Evolutionary conservation across 2,329 filamentous ascomycete genomes (phyloP).

Genomic region (Cytospora paraplurivora): DNA sequence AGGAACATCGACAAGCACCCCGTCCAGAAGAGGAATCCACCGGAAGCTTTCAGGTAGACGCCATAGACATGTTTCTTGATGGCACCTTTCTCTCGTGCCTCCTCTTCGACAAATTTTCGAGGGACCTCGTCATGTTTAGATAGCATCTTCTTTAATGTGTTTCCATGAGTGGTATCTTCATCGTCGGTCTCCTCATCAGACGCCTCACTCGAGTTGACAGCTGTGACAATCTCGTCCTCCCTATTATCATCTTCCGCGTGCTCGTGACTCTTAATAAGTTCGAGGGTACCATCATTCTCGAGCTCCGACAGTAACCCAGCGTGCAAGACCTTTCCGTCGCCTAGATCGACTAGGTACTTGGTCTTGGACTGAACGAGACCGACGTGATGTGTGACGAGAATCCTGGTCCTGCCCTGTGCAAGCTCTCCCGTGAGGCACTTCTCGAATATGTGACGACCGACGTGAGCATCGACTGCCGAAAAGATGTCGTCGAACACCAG

Average conservation of each 20-base stretch:
- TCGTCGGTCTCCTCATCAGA: constrained; percentile 46
- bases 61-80: constrained; percentile 69
- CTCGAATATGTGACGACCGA: constrained; percentile 77
- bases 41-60: constrained; percentile 67
- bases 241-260: constrained; percentile 47
- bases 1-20: constrained; percentile 56
- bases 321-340: constrained; percentile 65
- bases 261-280: constrained; percentile 60
- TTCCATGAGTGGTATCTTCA: constrained; percentile 40
- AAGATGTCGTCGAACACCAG: constrained; percentile 84
- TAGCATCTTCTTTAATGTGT: constrained; percentile 50
- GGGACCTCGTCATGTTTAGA: constrained; percentile 49
- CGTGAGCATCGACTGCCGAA: constrained; percentile 79
- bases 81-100: constrained; percentile 69
- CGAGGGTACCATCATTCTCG: constrained; percentile 56
- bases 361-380: constrained; percentile 69
- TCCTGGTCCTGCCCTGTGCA: constrained; percentile 68
- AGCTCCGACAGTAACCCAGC: constrained; percentile 68
- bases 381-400: constrained; percentile 81
- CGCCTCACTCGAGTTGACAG: constrained; percentile 57
- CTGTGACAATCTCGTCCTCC: constrained; percentile 54
- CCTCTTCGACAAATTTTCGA: constrained; percentile 76
- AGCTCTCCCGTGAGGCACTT: constrained; percentile 73
- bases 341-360: constrained; percentile 74
- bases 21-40: constrained; percentile 63